These are phyloP conservation scores for Saccharomyces jurei DNA, from an alignment of 805 yeast species.

Conservation along the genomic window DNA sequence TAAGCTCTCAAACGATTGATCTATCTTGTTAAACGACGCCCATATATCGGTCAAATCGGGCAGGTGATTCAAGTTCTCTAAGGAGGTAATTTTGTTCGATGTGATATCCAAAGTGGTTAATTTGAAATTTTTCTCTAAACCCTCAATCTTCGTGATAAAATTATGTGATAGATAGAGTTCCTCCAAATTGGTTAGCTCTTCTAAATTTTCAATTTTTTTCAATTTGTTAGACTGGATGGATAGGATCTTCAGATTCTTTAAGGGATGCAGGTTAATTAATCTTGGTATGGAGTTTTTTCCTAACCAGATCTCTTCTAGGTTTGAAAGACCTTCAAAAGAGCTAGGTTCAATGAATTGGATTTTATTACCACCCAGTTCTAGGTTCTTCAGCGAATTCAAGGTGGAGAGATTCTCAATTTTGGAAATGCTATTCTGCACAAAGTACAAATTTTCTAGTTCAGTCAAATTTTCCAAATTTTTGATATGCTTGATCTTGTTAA, in stretches of 20 bases:
- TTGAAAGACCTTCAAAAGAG: conserved; percentile 45
- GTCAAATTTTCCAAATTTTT: conserved; percentile 62
- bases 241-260: conserved; percentile 60
- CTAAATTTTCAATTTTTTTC: conserved; percentile 73
- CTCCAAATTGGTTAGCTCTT: conserved; percentile 59
- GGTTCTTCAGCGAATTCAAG: conserved; percentile 48
- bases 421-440: conserved; percentile 81
- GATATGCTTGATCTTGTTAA: conserved; percentile 80
- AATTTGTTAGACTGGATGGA: conserved; percentile 85
- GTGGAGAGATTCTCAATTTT: conserved; percentile 60
- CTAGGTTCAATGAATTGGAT: conserved; percentile 37
- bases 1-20: conserved; percentile 56
- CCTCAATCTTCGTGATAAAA: conserved; percentile 65
- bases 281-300: conserved; percentile 75
- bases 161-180: conserved; percentile 87
- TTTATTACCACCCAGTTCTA: conserved; percentile 86
- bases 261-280: conserved; percentile 52
- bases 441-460: conserved; percentile 59
- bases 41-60: conserved; percentile 79
- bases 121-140: conserved; percentile 60
- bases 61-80: conserved; percentile 62
- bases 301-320: conserved; percentile 75
- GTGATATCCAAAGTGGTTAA: conserved; percentile 75
- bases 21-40: conserved; percentile 75
- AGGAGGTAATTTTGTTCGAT: conserved; percentile 53